phyloP scores from a whole-genome alignment of 2,329 filamentous ascomycete genomes.

The Didymella sp. region DNA sequence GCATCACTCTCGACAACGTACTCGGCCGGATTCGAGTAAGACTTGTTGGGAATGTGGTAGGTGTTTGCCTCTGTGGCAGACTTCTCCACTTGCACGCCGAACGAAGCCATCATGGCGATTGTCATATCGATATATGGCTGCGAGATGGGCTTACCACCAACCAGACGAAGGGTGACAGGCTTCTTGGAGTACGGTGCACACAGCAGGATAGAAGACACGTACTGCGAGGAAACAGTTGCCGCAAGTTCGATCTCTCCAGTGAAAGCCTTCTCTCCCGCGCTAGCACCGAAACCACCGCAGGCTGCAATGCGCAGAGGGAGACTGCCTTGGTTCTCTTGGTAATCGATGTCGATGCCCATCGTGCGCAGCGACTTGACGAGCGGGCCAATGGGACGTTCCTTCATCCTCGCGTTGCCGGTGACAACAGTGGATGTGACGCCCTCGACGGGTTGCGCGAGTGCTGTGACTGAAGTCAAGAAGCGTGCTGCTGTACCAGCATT shows the following conservation, averaged over 20 bases:
- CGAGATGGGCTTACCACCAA: constrained; percentile 97
- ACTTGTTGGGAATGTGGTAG: constrained; percentile 87
- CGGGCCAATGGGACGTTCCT: constrained; percentile 89
- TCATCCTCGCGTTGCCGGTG: constrained; percentile 96
- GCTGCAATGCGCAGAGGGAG: constrained; percentile 84
- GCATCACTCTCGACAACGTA: constrained; percentile 97
- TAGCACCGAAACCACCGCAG: constrained; percentile 64
- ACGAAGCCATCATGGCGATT: constrained; percentile 93
- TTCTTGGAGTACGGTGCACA: constrained; percentile 96
- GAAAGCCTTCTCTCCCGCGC: constrained; percentile 66
- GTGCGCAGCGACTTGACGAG: constrained; percentile 86
- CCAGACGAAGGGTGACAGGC: constrained; percentile 84
- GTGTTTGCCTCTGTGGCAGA: constrained; percentile 84
- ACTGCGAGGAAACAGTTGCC: constrained; percentile 97
- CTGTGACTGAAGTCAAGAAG: constrained; percentile 90
- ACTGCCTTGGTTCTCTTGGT: constrained; percentile 82
- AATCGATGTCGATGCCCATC: constrained; percentile 88
- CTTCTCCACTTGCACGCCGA: constrained; percentile 80
- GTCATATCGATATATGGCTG: constrained; percentile 99
- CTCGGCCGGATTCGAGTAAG: constrained; percentile 81
- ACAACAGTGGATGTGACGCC: constrained; percentile 74
- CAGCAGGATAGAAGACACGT: constrained; percentile 96
- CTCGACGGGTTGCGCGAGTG: constrained; percentile 73
- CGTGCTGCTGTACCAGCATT: constrained; percentile 96
- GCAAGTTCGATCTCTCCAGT: constrained; percentile 87